Percentiles rank a stretch among this genome's conserved stretches.
Conservation (phyloP, 176 grass and related monocot species). For the Stipa capillata region DNA sequence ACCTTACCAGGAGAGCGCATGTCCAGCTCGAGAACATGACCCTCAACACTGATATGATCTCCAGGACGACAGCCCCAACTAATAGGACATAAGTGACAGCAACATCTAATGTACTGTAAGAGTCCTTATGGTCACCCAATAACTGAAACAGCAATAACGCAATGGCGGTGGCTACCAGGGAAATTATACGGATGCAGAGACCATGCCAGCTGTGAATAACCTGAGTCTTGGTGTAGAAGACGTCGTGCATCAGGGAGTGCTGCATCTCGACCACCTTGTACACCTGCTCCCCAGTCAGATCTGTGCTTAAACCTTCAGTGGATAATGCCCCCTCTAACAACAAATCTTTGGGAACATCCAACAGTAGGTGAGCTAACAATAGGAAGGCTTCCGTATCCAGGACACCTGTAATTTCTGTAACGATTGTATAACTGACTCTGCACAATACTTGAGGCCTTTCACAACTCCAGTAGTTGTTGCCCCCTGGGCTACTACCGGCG, state of each 20-base stretch:
- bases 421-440: too few relatives aligned
- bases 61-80: not conserved
- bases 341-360: not conserved
- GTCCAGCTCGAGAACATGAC: not conserved
- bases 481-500: not conserved
- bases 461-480: not conserved
- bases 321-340: not conserved
- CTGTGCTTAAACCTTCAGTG: not conserved
- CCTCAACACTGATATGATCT: not conserved
- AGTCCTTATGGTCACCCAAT: not conserved
- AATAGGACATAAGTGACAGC: too few relatives aligned
- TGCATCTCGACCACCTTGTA: not conserved
- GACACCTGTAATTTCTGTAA: too few relatives aligned
- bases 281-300: not conserved
- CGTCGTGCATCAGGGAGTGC: slow-evolving; percentile 8
- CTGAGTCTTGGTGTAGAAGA: too few relatives aligned
- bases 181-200: not conserved
- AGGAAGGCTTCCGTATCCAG: not conserved
- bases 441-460: not conserved
- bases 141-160: not conserved
- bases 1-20: not conserved
- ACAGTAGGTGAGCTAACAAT: not conserved
- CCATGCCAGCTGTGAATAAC: not conserved
- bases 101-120: too few relatives aligned
- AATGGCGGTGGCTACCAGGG: not conserved